Base-by-base conservation (phyloP, 2,329 filamentous ascomycete genomes). In the Pseudofabraea citricarpa region DNA sequence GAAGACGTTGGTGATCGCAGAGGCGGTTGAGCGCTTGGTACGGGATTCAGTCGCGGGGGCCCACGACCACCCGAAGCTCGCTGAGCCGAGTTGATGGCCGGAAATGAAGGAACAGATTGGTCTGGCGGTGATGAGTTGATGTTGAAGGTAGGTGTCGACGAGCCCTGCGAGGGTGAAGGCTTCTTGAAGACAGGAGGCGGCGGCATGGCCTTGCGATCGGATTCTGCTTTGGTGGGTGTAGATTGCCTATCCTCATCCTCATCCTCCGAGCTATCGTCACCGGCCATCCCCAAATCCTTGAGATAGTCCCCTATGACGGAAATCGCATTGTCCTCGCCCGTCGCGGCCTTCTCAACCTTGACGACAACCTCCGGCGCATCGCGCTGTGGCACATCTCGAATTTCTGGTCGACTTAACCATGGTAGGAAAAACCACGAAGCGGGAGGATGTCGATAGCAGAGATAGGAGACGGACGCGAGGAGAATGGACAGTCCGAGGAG, bases 401-500 rank as follows among this genome's bases (percentile, higher is more conserved):
- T 43, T 15, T 32, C 32, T 19, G 50, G 45, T 5, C 36, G 45
- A 21, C 38, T 48, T 10, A 58, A 37, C 56, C 60, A 66, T 10
- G 55, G 51, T 24, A 70, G 53, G 29, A 72, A 61, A 9, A 60
- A 61, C 52, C 67, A 66, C 37, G 78, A 61, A 64, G 76, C 72
- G 36, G 69, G 63, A 39, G 72, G 74, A 44, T 73, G 73, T 31
- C 72, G 71, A 48, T 82, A 68, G 54, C 74, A 64, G 50, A 83
- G 62, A 55, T 74, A 76, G 36, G 82, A 70, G 43, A 83, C 64
- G 1, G 79, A 79, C 33, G 74, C 79, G 50, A 84, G 60, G 55
- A 84, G 68, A 50, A 85, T 67, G n/a, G 79, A 79, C 50, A 83
- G 63, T 50, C 77, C 79, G 49, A 83, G 55, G 55, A 80, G 23